Evolutionary conservation across 345 rosid species (phyloP).

Genomic region (Capsella bursapastoris): DNA sequence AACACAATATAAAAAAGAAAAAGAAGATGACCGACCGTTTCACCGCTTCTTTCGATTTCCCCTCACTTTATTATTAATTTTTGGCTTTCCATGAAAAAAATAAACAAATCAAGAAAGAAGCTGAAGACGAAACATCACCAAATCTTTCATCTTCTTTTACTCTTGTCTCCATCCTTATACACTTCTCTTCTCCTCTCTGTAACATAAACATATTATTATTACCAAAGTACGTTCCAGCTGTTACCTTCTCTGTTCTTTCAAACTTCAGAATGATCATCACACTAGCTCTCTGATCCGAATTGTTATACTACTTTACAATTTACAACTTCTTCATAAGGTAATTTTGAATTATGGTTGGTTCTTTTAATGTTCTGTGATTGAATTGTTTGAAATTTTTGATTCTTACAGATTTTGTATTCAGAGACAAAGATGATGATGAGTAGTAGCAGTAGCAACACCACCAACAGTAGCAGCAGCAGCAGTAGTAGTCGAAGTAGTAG

Average conservation of each 20-base stretch:
- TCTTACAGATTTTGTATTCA: constrained; percentile 10
- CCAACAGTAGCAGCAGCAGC: neutral
- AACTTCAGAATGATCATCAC: constrained; percentile 14
- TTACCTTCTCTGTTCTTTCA: neutral
- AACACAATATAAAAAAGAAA: neutral
- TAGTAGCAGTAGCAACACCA: neutral
- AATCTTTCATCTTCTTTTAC: constrained; percentile 28
- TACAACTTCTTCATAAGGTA: neutral
- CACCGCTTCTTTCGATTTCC: constrained; percentile 31
- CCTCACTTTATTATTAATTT: constrained; percentile 5
- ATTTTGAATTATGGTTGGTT: neutral
- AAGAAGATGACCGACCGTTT: constrained; percentile 39
- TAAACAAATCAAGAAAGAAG: constrained; percentile 35
- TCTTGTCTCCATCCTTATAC: constrained; percentile 28
- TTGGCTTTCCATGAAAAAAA: neutral
- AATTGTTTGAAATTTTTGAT: constrained; percentile 2
- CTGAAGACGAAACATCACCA: constrained; percentile 41
- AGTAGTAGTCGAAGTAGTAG: neutral
- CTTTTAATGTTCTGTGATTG: neutral
- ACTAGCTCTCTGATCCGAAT: neutral
- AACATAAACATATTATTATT: neutral
- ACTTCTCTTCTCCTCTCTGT: neutral
- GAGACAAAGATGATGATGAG: constrained; percentile 33
- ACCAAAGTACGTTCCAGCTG: neutral
- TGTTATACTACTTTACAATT: no score